Evolutionary conservation across 2,329 filamentous ascomycete species (phyloP), one percentile per base, ranked within the genome.

Genomic region (Xylaria sp.): DNA sequence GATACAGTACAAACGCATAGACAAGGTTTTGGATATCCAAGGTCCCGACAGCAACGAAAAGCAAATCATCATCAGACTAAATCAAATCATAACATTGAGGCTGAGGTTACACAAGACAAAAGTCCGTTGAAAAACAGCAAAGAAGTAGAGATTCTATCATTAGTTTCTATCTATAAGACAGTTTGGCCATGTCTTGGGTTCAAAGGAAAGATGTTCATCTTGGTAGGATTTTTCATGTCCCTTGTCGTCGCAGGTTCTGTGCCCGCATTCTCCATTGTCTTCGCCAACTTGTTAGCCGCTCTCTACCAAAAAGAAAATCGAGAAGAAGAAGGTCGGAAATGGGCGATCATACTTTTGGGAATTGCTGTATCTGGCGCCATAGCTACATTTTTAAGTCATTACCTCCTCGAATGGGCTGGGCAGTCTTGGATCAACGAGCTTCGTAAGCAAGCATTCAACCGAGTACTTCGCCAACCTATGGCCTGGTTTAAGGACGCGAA

Each of bases 371-470:
- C 86, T 0, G 93, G 97, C 72, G 91, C 89, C 0, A 51, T 88
- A 1, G 84, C 90, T 16, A 88, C 86, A 0, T 95, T 91, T 48
- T 77, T 85, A 0, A 88, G 90, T 68, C 89, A 92, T 44, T 94
- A 91, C 76, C 80, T 92, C 9, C 84, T 97, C 5, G 93, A 97
- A 71, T 82, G 84, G 29, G 88, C 86, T 13, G 92, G 88, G 1
- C 92, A 97, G 75, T 78, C 85, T 0, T 98, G 95, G 95, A 85
- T 94, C 16, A 90, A 95, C 74, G 80, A 81, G 0, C 84, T 97
- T 10, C 91, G 94, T 1, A 82, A 84, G 1, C 85, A 90, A 76
- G 91, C 92, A 0, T 83, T 97, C 71, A 84, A 84, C 58, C 86
- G 87, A 1, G 89, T 97, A 18, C 83, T 98, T 0, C 84, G 87